phyloP scores from a whole-genome alignment of 768 basidiomycete species.

The Phlebiopsis gigantea region DNA sequence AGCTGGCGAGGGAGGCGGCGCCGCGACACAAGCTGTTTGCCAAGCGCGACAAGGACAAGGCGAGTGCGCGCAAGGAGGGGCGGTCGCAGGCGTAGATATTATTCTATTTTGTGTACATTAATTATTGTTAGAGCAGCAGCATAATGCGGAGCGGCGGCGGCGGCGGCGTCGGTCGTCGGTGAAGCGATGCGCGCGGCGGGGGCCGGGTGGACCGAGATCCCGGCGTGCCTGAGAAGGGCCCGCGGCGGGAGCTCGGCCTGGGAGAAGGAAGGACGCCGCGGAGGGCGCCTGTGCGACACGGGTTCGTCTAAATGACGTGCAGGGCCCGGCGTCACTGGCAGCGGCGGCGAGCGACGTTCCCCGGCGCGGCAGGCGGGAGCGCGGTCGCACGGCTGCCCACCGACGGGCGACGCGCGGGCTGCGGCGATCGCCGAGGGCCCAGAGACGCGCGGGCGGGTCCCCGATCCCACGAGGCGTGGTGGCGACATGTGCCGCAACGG shows the following conservation, averaged over 20 bases:
- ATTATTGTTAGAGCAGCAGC: background rate
- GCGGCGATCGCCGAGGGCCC: no score
- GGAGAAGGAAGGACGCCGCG: background rate
- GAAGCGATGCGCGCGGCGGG: background rate
- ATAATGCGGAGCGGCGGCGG: background rate
- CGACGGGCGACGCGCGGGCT: no score
- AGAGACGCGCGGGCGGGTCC: background rate
- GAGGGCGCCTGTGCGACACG: background rate
- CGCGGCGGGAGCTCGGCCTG: conserved; percentile 1
- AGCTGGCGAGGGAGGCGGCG: conserved; percentile 50
- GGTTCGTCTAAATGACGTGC: conserved; percentile 3
- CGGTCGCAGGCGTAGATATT: conserved; percentile 13
- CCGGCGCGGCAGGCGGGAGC: background rate
- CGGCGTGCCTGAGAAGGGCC: conserved; percentile 4
- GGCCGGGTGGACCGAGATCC: conserved; percentile 1
- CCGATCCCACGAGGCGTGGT: background rate
- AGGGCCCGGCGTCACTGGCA: background rate
- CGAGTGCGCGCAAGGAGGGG: conserved; percentile 44
- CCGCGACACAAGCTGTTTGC: conserved; percentile 73
- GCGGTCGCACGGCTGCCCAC: no score
- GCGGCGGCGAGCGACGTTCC: background rate
- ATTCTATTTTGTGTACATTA: background rate
- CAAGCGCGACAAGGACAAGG: conserved; percentile 77
- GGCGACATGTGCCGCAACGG: background rate
- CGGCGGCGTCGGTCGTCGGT: background rate